phyloP scores from a whole-genome alignment of 768 basidiomycete genomes.

The Hysterangium stoloniferum region DNA sequence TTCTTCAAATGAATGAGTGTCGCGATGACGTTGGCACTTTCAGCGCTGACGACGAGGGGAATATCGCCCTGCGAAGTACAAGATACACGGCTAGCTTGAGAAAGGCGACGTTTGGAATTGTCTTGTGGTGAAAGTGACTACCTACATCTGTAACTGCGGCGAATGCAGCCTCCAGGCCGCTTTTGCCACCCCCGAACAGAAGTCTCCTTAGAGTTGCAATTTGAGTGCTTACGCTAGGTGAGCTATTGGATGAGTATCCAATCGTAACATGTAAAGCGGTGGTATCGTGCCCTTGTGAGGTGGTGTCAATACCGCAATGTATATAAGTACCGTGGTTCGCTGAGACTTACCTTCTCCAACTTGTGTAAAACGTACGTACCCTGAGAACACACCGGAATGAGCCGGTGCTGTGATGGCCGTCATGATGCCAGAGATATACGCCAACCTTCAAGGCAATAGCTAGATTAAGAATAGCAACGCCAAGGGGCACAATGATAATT shows the following conservation, averaged over 20 bases:
- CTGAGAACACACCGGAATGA: slow-evolving; percentile 52
- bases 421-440: slow-evolving; percentile 69
- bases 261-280: slow-evolving; percentile 55
- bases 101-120: too few relatives aligned
- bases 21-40: slow-evolving; percentile 69
- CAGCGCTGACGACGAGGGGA: slow-evolving; percentile 40
- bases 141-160: neutral
- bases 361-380: slow-evolving; percentile 52
- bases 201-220: slow-evolving; percentile 27
- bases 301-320: neutral
- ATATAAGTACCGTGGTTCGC: slow-evolving; percentile 11
- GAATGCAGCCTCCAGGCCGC: neutral
- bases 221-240: slow-evolving; percentile 26
- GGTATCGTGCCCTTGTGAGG: slow-evolving; percentile 35
- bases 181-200: slow-evolving; percentile 18
- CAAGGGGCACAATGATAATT: neutral
- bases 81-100: neutral
- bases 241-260: slow-evolving; percentile 25
- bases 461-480: slow-evolving; percentile 8
- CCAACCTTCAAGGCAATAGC: slow-evolving; percentile 40
- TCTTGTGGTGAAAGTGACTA: too few relatives aligned
- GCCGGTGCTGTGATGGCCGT: slow-evolving; percentile 54
- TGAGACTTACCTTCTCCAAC: slow-evolving; percentile 48
- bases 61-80: slow-evolving; percentile 20
- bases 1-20: slow-evolving; percentile 58